Base-by-base conservation (phyloP, 305 asterid genomes). In the Fraxinus albicans region DNA sequence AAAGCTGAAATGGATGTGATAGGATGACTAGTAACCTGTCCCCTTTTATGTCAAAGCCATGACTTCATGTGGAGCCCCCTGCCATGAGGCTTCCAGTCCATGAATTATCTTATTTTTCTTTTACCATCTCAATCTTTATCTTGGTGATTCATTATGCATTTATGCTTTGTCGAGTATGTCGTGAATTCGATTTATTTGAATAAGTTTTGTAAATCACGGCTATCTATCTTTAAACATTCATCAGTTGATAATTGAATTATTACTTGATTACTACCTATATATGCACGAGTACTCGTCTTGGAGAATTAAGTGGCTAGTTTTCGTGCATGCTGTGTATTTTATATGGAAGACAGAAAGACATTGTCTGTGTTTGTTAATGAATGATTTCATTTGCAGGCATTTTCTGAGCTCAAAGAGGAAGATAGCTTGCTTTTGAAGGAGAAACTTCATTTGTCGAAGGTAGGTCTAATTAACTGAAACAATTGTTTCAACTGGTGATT, bases 321-420 rank as follows among this genome's bases (percentile, higher is more conserved):
- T 44, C n/a, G n/a, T 6, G 12, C 15, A 4, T 27, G 19, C 50
- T 31, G 55, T 31, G 55, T 47, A 47, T 47, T 44, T 44, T 44
- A 12, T 44, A 47, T 47, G 53, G 4, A 38, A 38, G 27, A 25
- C 27, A 25, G 27, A 25, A 25, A 25, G 50, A 40, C 10, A 42
- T 42, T 34, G 13, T 10, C 12, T 10, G 9, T 21, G 23, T 33
- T 65, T 8, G 33, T 25, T 65, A 25, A 67, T 29, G 74, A 12
- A 67, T 12, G 74, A 67, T 67, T 63, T 25, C 31, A 33, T 70
- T 58, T 42, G 53, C 85, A 86, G 84, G 83, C 81, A 42, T 83
- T 86, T 31, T 36, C 82, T 9, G 76, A 81, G 83, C 87, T 87
- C 23, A 83, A 83, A 76, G 90, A 89, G 63, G 88, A 88, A 77